A percentile compares a stretch with the other conserved stretches of the same genome.
Conservation (phyloP, 169 alveolate species). For the Plasmodium vivax region DNA sequence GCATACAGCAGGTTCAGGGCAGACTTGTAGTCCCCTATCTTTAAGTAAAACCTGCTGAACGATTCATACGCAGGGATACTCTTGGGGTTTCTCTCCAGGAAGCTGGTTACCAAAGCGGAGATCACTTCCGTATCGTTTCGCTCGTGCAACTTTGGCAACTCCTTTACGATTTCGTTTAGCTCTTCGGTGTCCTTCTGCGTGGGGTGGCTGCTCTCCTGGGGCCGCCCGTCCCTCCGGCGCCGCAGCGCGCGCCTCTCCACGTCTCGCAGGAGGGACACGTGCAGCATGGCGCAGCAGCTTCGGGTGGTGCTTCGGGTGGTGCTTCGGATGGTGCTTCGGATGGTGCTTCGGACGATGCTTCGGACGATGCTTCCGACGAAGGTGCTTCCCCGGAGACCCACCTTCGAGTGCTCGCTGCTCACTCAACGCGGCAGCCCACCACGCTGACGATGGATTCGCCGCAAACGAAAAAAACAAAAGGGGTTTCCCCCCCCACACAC, state of each 20-base stretch:
- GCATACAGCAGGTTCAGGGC: constrained; percentile 34
- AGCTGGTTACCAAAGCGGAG: constrained; percentile 2
- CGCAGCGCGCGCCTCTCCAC: not conserved
- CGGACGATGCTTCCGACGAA: not conserved
- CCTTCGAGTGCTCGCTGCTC: not conserved
- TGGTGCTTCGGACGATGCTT: not conserved
- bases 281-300: not conserved
- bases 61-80: constrained; percentile 9
- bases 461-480: not conserved
- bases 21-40: constrained; percentile 7
- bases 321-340: no score
- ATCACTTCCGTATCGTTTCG: constrained; percentile 24
- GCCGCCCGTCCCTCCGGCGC: not conserved
- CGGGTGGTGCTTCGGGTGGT: no score
- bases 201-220: not conserved
- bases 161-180: constrained; percentile 11
- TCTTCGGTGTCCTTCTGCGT: constrained; percentile 9
- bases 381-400: not conserved
- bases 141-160: constrained; percentile 30
- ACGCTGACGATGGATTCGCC: not conserved
- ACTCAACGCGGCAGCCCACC: not conserved
- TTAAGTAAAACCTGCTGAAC: constrained; percentile 17
- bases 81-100: constrained; percentile 28
- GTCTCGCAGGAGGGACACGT: constrained; percentile 12
- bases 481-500: not conserved